Base-by-base conservation (phyloP, 495 filamentous ascomycete genomes). In the Aspergillus campestris region DNA sequence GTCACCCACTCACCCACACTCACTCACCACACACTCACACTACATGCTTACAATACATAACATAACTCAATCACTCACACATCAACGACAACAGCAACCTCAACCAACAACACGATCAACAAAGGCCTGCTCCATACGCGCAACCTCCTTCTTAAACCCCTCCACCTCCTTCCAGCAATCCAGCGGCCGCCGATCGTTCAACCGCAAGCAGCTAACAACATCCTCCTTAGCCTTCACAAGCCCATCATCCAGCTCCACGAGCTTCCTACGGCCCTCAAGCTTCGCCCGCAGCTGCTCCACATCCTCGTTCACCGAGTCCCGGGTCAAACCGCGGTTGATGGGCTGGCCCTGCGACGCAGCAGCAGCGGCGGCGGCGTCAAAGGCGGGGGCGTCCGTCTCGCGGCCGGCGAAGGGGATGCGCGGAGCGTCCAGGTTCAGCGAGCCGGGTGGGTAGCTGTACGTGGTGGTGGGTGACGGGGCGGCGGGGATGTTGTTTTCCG, bases 131-230 rank as follows among this genome's bases (percentile, higher is more conserved):
- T 97, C 91, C 65, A 96, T 59, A 60, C 71, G 75, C 39, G 87
- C 77, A 28, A 95, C 89, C 72, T 94, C 88, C 53, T 74, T 74
- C 75, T 86, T 92, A 56, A 98, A 98, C 28, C 69, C 73, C 65
- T 88, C 85, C 13, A 97, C 90, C 75, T 98, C 94, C 64, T 80
- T 76, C 84, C 87, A 97, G 75, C 92, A 98, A 73, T 97, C 83
- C 61, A 98, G 66, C 60, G 92, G 94, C 66, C 89, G 75, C 41
- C 89, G 72, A 58, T 97, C 91, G 69, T 96, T 84, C 58, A 81
- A 72, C 52, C 83, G 70, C 72, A 98, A 71, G 64, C 92, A 98
- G 38, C 77, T 74, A 49, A 92, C 79, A 39, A 98, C 83, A 49
- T 83, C 77, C 47, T 75, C 69, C 59, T 83, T 84, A 31, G 94